Base-by-base conservation (phyloP, 2,329 filamentous ascomycete genomes). In the Colletotrichum eleusines region DNA sequence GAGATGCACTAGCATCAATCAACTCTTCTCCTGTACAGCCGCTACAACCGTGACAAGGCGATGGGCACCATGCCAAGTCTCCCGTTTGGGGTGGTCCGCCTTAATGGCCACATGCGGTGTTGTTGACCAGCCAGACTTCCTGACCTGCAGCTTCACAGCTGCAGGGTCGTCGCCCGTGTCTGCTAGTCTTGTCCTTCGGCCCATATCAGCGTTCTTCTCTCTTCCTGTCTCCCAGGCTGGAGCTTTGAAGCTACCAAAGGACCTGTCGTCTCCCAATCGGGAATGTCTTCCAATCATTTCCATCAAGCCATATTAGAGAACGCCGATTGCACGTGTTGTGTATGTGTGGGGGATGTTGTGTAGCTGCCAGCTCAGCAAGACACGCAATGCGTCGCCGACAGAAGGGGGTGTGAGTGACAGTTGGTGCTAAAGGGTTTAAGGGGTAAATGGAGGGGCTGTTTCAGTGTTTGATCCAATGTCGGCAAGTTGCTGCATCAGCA, bases 231-330 rank as follows among this genome's bases (percentile, higher is more conserved):
- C 73, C 75, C 79, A 86, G 86, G 85, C 86, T 88, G 87, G 87
- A 88, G 87, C 87, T 89, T 88, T 89, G 82, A 89, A 89, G 87
- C 87, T 86, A 89, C 86, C 87, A 88, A 84, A 84, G 81, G 84
- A 79, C 86, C 85, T 85, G 77, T 75, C 76, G 74, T 75, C 74
- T 77, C 66, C 48, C 59, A 69, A 72, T 35, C 42, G 66, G 69
- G 61, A 70, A 54, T 61, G 44, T 70, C 66, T 72, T 74, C 72
- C 74, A 67, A 74, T 73, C 75, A 77, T 78, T 81, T 78, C 79
- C 78, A 78, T 77, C 78, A 80, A 79, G 74, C 76, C 78, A 79
- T 75, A 80, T 79, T 76, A 79, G 78, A 79, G 76, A 77, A 76
- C 77, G 72, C 71, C 71, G 57, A 66, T 61, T 70, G 72, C 66